These are phyloP conservation scores for Sinapis alba DNA, from an alignment of 441 rosid species.

Conservation along the genomic window DNA sequence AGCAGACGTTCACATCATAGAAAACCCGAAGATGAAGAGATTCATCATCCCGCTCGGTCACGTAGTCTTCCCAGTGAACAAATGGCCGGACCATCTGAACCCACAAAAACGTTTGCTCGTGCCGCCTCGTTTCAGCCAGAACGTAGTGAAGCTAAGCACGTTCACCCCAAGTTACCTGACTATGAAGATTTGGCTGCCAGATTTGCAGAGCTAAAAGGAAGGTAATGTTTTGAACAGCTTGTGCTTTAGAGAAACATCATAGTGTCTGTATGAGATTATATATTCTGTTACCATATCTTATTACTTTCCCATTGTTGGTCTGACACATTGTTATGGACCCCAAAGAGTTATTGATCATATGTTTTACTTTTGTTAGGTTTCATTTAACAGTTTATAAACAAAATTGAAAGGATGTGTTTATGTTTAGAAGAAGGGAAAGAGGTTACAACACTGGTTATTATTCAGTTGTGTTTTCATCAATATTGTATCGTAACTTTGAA, in stretches of 20 bases:
- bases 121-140: conserved; percentile 82
- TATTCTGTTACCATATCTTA: neutral
- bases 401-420: neutral
- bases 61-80: conserved; percentile 72
- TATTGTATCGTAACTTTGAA: neutral
- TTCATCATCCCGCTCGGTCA: conserved; percentile 58
- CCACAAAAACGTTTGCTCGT: conserved; percentile 53
- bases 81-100: conserved; percentile 44
- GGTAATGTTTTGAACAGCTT: conserved; percentile 36
- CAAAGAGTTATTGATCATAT: neutral
- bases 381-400: neutral
- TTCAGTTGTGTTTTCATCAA: neutral
- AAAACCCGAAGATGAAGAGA: conserved; percentile 35
- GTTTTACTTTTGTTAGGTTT: too few species aligned
- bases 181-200: conserved; percentile 91
- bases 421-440: neutral
- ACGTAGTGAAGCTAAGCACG: conserved; percentile 62
- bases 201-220: conserved; percentile 81
- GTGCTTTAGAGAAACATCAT: conserved; percentile 15
- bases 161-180: conserved; percentile 94
- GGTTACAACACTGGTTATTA: neutral
- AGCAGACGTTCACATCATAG: conserved; percentile 49
- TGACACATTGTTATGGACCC: neutral
- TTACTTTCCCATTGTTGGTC: neutral
- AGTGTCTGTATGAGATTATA: neutral